Percentiles rank a stretch among this genome's conserved stretches.
Evolutionary conservation across 176 grass and related monocot genomes (phyloP).

Genomic region (Carex pumila): DNA sequence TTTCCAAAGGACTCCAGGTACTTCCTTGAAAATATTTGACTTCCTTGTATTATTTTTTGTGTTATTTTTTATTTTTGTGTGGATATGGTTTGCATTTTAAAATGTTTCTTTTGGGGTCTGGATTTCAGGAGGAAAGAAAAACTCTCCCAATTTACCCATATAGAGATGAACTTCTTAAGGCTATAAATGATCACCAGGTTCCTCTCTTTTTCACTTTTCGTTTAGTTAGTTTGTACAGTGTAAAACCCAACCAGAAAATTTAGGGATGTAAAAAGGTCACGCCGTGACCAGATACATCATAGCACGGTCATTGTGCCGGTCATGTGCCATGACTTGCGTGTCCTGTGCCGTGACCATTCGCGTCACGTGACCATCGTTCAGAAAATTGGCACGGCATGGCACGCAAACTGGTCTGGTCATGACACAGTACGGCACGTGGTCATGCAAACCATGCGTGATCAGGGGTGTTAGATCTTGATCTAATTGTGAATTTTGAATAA

Average conservation of each 20-base stretch:
- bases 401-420: no score
- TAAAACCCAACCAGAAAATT: background rate
- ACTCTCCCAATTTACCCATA: slow-evolving; percentile 87
- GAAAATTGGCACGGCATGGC: no score
- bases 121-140: slow-evolving; percentile 73
- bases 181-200: slow-evolving; percentile 76
- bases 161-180: slow-evolving; percentile 68
- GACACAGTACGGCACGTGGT: no score
- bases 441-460: no score
- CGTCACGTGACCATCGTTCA: no score
- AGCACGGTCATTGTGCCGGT: no score
- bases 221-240: slow-evolving; percentile 8
- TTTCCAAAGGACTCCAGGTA: slow-evolving; percentile 69
- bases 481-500: no score
- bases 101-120: background rate
- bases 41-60: background rate
- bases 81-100: background rate
- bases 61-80: background rate
- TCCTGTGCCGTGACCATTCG: no score
- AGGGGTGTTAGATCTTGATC: no score
- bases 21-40: background rate
- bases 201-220: background rate
- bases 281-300: no score
- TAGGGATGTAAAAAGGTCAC: no score
- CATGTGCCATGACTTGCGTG: no score